Percentiles rank a stretch among this genome's conserved stretches.
These are phyloP conservation scores for Polyporus arcularius DNA, from an alignment of 768 basidiomycete genomes.

Conservation along the genomic window DNA sequence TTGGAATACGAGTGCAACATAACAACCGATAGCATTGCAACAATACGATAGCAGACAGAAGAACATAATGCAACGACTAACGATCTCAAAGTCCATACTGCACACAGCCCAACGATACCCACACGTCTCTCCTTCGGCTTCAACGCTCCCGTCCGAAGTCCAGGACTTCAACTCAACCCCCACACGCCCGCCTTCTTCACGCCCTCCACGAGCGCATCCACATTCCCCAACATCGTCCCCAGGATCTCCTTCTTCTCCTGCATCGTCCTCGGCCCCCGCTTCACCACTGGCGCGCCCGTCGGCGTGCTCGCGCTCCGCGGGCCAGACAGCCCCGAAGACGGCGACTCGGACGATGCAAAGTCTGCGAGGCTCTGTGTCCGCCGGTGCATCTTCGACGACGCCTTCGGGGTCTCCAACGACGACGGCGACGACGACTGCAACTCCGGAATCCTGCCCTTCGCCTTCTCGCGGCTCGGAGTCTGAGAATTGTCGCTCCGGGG, in stretches of 20 bases:
- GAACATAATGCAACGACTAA: slow-evolving; percentile 7
- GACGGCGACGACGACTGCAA: no score
- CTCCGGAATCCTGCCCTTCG: background rate
- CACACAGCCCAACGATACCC: no score
- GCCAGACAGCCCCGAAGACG: background rate
- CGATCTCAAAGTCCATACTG: background rate
- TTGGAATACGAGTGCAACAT: background rate
- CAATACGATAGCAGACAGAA: slow-evolving; percentile 8
- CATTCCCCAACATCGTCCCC: slow-evolving; percentile 85
- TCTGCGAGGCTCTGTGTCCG: slow-evolving; percentile 27
- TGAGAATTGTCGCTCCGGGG: background rate
- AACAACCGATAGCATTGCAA: slow-evolving; percentile 16
- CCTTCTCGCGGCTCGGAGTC: background rate
- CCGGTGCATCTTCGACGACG: slow-evolving; percentile 16
- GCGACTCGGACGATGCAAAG: slow-evolving; percentile 1
- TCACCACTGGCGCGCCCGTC: slow-evolving; percentile 19
- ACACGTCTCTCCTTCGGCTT: no score
- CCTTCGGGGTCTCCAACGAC: slow-evolving; percentile 10
- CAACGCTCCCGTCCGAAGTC: no score
- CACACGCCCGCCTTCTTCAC: slow-evolving; percentile 86
- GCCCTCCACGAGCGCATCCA: slow-evolving; percentile 87
- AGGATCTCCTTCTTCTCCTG: slow-evolving; percentile 84
- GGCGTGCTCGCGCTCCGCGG: slow-evolving; percentile 22
- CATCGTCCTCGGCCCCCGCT: slow-evolving; percentile 45
- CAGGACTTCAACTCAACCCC: slow-evolving; percentile 54